Conservation (phyloP, 345 rosid genomes). For the Eucalyptus leucophloia region DNA sequence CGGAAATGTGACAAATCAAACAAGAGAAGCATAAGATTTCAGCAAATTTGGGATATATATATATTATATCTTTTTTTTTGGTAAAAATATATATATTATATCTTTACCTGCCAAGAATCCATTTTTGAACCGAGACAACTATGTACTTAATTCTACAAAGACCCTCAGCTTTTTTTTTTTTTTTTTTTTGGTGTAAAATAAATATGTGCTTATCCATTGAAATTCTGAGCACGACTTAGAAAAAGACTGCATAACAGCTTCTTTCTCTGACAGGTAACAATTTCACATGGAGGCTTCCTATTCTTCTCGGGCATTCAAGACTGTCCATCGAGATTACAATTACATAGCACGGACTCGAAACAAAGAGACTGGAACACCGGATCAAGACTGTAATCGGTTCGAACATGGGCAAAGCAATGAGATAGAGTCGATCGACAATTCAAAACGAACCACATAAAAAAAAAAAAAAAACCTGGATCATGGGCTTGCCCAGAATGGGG, state of each 20-base stretch:
- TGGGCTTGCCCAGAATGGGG: constrained; percentile 81
- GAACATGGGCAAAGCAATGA: background rate
- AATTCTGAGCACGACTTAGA: background rate
- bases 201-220: background rate
- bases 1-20: background rate
- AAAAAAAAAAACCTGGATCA: constrained; percentile 62
- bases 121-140: background rate
- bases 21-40: background rate
- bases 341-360: background rate
- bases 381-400: background rate
- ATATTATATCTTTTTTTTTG: background rate
- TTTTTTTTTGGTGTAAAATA: background rate
- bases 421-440: background rate
- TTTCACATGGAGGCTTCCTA: background rate
- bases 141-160: background rate
- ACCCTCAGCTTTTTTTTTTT: no score
- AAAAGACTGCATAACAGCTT: background rate
- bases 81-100: background rate
- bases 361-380: background rate
- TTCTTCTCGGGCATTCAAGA: background rate
- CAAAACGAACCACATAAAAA: background rate
- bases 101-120: background rate
- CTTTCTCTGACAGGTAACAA: background rate
- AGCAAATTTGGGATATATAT: background rate
- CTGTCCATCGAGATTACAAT: background rate